phyloP scores from a whole-genome alignment of 2,329 filamentous ascomycete species.

The Trichoderma koningiopsis region DNA sequence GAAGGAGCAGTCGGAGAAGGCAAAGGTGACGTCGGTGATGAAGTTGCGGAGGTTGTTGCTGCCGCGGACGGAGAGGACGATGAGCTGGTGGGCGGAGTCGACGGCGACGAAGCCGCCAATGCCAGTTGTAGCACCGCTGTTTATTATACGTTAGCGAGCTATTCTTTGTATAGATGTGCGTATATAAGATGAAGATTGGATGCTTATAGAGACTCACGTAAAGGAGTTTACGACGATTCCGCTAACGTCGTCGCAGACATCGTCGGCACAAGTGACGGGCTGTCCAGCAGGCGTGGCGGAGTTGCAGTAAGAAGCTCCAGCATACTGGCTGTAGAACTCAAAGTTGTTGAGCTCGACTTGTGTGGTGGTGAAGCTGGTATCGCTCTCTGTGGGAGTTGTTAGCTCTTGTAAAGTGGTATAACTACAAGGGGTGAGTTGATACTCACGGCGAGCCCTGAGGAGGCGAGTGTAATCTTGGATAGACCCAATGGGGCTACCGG shows the following conservation, averaged over 20 bases:
- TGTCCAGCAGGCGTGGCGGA: conserved; percentile 43
- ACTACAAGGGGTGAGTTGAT: too few species aligned
- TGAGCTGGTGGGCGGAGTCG: conserved; percentile 52
- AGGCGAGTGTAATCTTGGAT: conserved; percentile 33
- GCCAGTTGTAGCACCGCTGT: conserved; percentile 47
- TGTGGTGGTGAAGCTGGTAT: conserved; percentile 27
- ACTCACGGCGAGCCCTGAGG: conserved; percentile 42
- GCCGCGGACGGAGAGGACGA: conserved; percentile 64
- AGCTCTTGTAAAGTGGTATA: neutral
- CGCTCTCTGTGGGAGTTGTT: neutral
- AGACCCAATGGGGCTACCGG: conserved; percentile 32
- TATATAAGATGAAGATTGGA: neutral
- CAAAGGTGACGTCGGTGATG: conserved; percentile 54
- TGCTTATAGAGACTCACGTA: conserved; percentile 35
- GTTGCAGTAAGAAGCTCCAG: conserved; percentile 59
- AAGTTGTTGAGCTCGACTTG: conserved; percentile 43
- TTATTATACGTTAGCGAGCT: neutral
- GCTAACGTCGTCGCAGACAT: conserved; percentile 49
- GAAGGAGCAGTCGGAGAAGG: conserved; percentile 35
- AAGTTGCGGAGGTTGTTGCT: conserved; percentile 62
- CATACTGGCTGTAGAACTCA: conserved; percentile 54
- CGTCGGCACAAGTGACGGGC: conserved; percentile 46
- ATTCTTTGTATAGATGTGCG: neutral
- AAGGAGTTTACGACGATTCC: conserved; percentile 49
- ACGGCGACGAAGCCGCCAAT: conserved; percentile 55